phyloP scores from a whole-genome alignment of 1,139 yeast genomes.

The Casaregolazyma lundiana region DNA sequence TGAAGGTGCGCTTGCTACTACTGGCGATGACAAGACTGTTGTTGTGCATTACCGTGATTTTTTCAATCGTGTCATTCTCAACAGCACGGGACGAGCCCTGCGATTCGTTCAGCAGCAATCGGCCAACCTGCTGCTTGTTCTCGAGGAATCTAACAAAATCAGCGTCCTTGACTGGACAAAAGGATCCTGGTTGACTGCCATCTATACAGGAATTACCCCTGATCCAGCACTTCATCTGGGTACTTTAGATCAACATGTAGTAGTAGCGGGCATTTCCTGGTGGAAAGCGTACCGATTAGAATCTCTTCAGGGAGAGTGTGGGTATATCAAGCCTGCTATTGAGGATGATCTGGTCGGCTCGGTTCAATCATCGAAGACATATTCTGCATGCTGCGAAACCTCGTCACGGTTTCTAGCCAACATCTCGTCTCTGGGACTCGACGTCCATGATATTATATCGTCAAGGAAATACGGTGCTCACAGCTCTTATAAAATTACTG shows the following conservation, averaged over 20 bases:
- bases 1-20: constrained; percentile 30
- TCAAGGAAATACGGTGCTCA: constrained; percentile 16
- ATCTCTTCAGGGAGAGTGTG: constrained; percentile 27
- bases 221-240: constrained; percentile 24
- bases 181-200: constrained; percentile 30
- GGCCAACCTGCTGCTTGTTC: constrained; percentile 32
- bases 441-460: constrained; percentile 14
- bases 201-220: constrained; percentile 27
- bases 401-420: constrained; percentile 9
- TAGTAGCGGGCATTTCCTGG: constrained; percentile 36
- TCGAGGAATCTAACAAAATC: constrained; percentile 32
- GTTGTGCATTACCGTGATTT: constrained; percentile 21
- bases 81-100: constrained; percentile 29
- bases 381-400: constrained; percentile 1
- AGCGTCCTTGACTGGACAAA: constrained; percentile 35
- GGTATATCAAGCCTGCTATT: constrained; percentile 24
- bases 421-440: constrained; percentile 11
- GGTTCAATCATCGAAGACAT: background rate
- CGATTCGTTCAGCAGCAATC: constrained; percentile 34
- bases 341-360: constrained; percentile 18
- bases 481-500: constrained; percentile 12
- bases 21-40: constrained; percentile 33
- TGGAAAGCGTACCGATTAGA: constrained; percentile 31
- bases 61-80: constrained; percentile 19
- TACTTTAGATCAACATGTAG: constrained; percentile 25